Evolutionary conservation across 139 green algal genomes (phyloP).

Genomic region (Coccomyxa sp.): DNA sequence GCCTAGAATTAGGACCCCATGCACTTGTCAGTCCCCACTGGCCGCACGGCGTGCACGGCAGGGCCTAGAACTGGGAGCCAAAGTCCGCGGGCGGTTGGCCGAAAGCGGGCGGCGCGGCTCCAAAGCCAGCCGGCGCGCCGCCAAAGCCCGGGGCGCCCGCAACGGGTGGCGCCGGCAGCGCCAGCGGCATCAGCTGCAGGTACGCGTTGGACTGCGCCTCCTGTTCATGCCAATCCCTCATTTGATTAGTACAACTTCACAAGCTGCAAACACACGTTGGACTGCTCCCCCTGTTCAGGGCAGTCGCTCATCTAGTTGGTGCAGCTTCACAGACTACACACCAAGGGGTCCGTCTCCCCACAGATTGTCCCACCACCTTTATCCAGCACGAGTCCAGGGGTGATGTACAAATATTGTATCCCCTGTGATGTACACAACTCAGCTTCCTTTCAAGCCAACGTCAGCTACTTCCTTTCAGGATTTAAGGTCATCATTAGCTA

Average conservation of each 20-base stretch:
- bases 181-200: slow-evolving; percentile 41
- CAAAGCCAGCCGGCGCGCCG: neutral
- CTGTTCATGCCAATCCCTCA: slow-evolving; percentile 13
- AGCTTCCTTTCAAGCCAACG: no score
- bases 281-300: slow-evolving; percentile 31
- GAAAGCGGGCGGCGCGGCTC: neutral
- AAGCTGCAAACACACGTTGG: slow-evolving; percentile 23
- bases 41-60: no score
- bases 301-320: slow-evolving; percentile 9
- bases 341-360: no score
- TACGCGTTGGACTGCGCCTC: slow-evolving; percentile 56
- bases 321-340: neutral
- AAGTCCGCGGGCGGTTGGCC: neutral
- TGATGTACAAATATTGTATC: no score
- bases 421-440: no score
- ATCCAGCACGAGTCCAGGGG: no score
- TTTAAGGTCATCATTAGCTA: no score
- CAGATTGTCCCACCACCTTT: no score
- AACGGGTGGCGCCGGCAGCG: slow-evolving; percentile 16
- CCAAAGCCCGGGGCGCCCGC: neutral
- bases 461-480: no score
- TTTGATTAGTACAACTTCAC: neutral
- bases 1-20: no score
- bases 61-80: neutral
- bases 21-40: no score